Evolutionary conservation across 2,329 filamentous ascomycete genomes (phyloP).

Genomic region (Clarireedia paspali): DNA sequence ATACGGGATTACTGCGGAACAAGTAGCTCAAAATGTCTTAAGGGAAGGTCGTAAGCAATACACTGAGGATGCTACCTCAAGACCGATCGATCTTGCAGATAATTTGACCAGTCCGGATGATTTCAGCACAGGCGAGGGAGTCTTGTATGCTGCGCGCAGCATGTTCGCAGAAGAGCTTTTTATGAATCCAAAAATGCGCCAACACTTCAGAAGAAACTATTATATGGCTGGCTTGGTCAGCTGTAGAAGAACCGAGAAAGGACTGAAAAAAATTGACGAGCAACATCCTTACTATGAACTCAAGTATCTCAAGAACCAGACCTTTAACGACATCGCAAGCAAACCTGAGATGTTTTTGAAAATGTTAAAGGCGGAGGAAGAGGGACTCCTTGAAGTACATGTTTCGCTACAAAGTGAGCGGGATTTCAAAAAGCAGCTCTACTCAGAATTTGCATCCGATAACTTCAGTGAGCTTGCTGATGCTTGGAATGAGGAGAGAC

Average conservation of each 20-base stretch:
- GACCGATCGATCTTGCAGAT: constrained; percentile 83
- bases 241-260: constrained; percentile 88
- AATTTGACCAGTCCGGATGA: constrained; percentile 61
- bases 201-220: constrained; percentile 74
- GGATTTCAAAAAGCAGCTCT: constrained; percentile 68
- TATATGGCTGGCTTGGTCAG: constrained; percentile 80
- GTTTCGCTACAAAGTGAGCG: constrained; percentile 70
- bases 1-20: constrained; percentile 84
- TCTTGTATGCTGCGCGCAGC: constrained; percentile 71
- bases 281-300: constrained; percentile 96
- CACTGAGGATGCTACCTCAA: constrained; percentile 73
- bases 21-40: constrained; percentile 79
- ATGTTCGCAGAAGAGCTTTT: constrained; percentile 90
- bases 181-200: constrained; percentile 81
- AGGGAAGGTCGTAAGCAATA: constrained; percentile 71
- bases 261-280: constrained; percentile 86
- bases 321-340: constrained; percentile 70
- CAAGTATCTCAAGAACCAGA: constrained; percentile 90
- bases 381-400: constrained; percentile 81
- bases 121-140: constrained; percentile 67
- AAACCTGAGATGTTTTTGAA: constrained; percentile 87
- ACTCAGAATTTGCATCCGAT: constrained; percentile 82
- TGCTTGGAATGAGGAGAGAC: constrained; percentile 85
- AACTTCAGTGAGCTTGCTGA: constrained; percentile 93
- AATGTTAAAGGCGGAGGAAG: constrained; percentile 95